A percentile compares a stretch with the other conserved stretches of the same genome.
These are phyloP conservation scores for Aspergillus thermomutatus DNA, from an alignment of 2,329 filamentous ascomycete species.

Conservation along the genomic window DNA sequence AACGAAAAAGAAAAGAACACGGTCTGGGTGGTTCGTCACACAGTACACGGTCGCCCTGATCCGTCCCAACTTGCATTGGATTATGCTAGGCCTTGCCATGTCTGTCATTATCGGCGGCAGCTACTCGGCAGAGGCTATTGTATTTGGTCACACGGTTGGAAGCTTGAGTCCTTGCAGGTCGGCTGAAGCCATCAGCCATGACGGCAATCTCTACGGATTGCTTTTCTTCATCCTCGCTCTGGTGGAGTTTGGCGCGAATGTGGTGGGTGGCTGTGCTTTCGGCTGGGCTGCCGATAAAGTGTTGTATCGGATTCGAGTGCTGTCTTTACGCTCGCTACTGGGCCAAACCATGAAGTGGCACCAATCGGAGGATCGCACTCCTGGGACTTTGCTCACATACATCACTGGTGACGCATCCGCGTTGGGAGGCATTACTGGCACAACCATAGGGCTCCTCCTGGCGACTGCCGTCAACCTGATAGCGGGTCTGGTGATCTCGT, in stretches of 20 bases:
- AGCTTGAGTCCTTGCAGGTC: slow-evolving; percentile 54
- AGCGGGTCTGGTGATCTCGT: slow-evolving; percentile 63
- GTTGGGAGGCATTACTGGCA: slow-evolving; percentile 65
- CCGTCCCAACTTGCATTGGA: slow-evolving; percentile 42
- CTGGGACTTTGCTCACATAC: slow-evolving; percentile 59
- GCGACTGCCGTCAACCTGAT: slow-evolving; percentile 67
- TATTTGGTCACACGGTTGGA: slow-evolving; percentile 59
- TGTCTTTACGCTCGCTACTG: slow-evolving; percentile 61
- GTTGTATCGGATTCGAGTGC: slow-evolving; percentile 58
- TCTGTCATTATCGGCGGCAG: slow-evolving; percentile 54
- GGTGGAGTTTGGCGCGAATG: slow-evolving; percentile 58
- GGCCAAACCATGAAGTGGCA: slow-evolving; percentile 68
- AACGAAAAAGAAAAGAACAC: slow-evolving; percentile 16
- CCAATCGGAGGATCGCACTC: slow-evolving; percentile 59
- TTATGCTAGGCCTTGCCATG: slow-evolving; percentile 51
- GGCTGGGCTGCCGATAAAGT: slow-evolving; percentile 61
- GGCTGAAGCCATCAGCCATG: slow-evolving; percentile 45
- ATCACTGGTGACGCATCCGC: slow-evolving; percentile 68
- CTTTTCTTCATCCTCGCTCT: slow-evolving; percentile 59
- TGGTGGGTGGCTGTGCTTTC: slow-evolving; percentile 56
- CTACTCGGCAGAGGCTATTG: slow-evolving; percentile 54
- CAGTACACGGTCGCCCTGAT: slow-evolving; percentile 37
- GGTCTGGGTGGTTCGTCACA: slow-evolving; percentile 21
- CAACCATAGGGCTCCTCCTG: slow-evolving; percentile 65
- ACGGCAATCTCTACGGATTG: slow-evolving; percentile 52